Evolutionary conservation across 2,329 filamentous ascomycete species (phyloP), one percentile per base, ranked within the genome.

Genomic region (Diaporthe helianthi): DNA sequence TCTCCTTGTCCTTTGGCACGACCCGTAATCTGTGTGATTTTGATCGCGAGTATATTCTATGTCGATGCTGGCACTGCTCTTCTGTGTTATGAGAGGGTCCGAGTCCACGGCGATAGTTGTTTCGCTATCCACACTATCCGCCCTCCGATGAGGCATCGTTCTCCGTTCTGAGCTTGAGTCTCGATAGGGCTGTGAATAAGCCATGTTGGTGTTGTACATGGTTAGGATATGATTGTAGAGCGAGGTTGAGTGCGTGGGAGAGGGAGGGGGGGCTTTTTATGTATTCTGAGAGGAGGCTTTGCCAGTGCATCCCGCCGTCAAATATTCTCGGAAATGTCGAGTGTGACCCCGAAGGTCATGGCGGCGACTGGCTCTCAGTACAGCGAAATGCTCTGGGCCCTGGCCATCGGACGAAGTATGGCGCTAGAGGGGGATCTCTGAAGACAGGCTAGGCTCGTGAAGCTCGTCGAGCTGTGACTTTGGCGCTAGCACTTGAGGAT

Each of bases 111-210:
- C 49, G 24, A 67, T 24, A 13, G 63, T 69, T 19, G 60, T 63
- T n/a, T 67, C 67, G 26, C 69, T 71, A n/a, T 53, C 60, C 61
- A 63, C 58, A 19, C 67, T 71, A 8, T 29, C 51, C 6, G 65
- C 60, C 33, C 67, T 67, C 9, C 36, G 41, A 26, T 49, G 64
- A n/a, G 26, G 33, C 54, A n/a, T 31, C 44, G 24, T 19, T 9
- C 29, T 66, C 17, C 22, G 60, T 31, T 46, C 49, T 22, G 49
- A 29, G 15, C 36, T 38, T 19, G 38, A n/a, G 33, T 51, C 33
- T 2, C 12, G 22, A 8, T 41, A 54, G 26, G 53, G 38, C 19
- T 44, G 53, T 51, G 22, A 36, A 15, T 47, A 19, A 3, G 38
- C 44, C 47, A 55, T 33, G 19, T 44, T 44, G 22, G 29, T 29